Evolutionary conservation across 768 basidiomycete species (phyloP).

Genomic region (Cystobasidiopsis lactophilus): DNA sequence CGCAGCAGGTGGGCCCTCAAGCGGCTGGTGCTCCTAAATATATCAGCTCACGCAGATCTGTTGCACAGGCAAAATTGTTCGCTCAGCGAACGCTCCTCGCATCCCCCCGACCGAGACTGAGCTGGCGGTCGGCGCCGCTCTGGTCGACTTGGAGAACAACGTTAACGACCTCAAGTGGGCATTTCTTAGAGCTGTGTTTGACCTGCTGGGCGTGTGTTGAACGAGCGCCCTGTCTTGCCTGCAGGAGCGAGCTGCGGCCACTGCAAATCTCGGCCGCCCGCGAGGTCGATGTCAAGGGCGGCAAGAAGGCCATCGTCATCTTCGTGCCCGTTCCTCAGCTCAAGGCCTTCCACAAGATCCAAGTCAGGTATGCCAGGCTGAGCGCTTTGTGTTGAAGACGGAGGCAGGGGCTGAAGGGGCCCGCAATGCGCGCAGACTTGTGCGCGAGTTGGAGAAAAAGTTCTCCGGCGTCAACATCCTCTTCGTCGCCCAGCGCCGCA

Average conservation of each 20-base stretch:
- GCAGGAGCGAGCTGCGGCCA: slow-evolving; percentile 52
- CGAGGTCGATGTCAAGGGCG: slow-evolving; percentile 95
- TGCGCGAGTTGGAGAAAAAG: slow-evolving; percentile 98
- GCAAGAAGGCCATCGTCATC: slow-evolving; percentile 97
- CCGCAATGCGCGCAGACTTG: slow-evolving; percentile 41
- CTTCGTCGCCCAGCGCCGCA: slow-evolving; percentile 93
- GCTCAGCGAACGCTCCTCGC: too few species aligned
- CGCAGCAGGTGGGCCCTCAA: too few species aligned
- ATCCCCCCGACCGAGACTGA: slow-evolving; percentile 24
- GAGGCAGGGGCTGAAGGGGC: not conserved
- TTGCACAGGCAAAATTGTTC: too few species aligned
- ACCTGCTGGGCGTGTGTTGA: not conserved
- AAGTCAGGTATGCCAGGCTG: slow-evolving; percentile 54
- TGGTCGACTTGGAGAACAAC: slow-evolving; percentile 92
- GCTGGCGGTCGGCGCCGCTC: slow-evolving; percentile 73
- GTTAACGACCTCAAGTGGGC: slow-evolving; percentile 78
- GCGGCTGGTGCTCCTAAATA: too few species aligned
- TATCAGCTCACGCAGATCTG: too few species aligned
- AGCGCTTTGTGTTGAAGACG: not conserved
- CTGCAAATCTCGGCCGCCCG: slow-evolving; percentile 96
- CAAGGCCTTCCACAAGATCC: slow-evolving; percentile 97
- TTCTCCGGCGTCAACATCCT: slow-evolving; percentile 98
- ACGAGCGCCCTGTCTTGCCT: too few species aligned
- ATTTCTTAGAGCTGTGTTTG: not conserved
- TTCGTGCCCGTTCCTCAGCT: slow-evolving; percentile 93